Evolutionary conservation across 257 asterid genomes (phyloP), one percentile per base, ranked within the genome.

Genomic region (Echium plantagineum): DNA sequence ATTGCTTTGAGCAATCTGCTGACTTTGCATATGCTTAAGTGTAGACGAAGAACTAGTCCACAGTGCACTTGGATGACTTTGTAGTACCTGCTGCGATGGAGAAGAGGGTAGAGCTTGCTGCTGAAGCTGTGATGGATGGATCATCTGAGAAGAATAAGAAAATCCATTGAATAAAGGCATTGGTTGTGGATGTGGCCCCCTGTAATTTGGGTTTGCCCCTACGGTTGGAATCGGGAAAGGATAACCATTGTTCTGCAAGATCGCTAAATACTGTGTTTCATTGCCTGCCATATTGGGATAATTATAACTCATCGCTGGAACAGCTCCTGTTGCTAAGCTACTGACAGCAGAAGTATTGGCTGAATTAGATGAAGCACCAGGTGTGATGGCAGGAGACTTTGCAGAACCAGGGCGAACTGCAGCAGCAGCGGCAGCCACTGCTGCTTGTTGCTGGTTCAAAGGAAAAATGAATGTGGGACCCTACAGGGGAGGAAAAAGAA

Each of bases 381-480:
- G 80, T 13, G 64, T 49, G 13, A 78, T 24, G 1, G 67, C 38
- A 60, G 80, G 59, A 9, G 75, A 67, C 74, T 66, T 72, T 2
- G 69, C 61, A 1, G 80, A 61, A 5, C 73, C 73, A 0, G 94
- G 84, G 19, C 81, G 79, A 22, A 60, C 71, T 0, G 80, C 66
- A 4, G 79, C 81, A 57, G 89, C 82, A 3, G 79, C 81, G 53
- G 89, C 82, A 1, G 85, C 85, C n/a, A 71, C 72, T 0, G 85
- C 86, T 2, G 84, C 74, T 32, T 83, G 97, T 32, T 93, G 98
- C 78, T 93, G 98, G 66, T 69, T 89, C 66, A 93, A 19, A 9
- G 98, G 98, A 71, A 89, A 84, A 71, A 93, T 84, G 58, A 86
- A 93, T 60, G 96, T 67, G 9, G 97, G 97, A 0, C 94, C 99